Percentiles rank a stretch among this genome's conserved stretches.
Evolutionary conservation across 2,329 filamentous ascomycete genomes (phyloP).

Genomic region (Madurella fahalii): DNA sequence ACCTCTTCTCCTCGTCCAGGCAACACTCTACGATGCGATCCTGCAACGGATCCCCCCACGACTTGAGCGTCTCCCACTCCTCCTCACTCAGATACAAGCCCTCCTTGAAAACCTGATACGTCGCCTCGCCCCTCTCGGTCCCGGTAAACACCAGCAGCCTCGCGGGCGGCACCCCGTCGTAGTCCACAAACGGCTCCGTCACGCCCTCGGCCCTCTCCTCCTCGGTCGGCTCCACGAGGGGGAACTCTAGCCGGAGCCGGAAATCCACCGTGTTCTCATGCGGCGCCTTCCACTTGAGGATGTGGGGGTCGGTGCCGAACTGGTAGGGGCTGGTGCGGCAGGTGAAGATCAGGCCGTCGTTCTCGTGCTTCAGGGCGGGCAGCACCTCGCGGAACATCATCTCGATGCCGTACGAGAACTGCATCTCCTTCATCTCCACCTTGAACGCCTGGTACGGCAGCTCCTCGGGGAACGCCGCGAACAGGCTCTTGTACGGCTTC

Average conservation of each 20-base stretch:
- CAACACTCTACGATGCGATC: slow-evolving; percentile 88
- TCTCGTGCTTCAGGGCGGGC: slow-evolving; percentile 81
- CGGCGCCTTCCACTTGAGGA: slow-evolving; percentile 96
- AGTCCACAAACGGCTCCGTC: slow-evolving; percentile 65
- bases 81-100: slow-evolving; percentile 64
- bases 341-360: slow-evolving; percentile 97
- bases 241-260: slow-evolving; percentile 73
- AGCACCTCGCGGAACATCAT: slow-evolving; percentile 90
- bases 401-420: slow-evolving; percentile 81
- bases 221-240: slow-evolving; percentile 62
- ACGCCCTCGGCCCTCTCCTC: slow-evolving; percentile 63
- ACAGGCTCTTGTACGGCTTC: slow-evolving; percentile 61
- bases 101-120: slow-evolving; percentile 60
- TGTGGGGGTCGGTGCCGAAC: slow-evolving; percentile 86
- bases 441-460: slow-evolving; percentile 69
- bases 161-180: slow-evolving; percentile 71
- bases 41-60: slow-evolving; percentile 69
- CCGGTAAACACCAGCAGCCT: slow-evolving; percentile 68
- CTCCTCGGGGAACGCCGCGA: slow-evolving; percentile 65
- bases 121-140: slow-evolving; percentile 44
- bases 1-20: slow-evolving; percentile 68
- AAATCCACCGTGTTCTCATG: slow-evolving; percentile 96
- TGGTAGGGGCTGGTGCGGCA: slow-evolving; percentile 82
- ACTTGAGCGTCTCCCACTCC: slow-evolving; percentile 83
- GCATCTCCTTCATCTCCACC: slow-evolving; percentile 83